Conservation (phyloP, 2,329 filamentous ascomycete genomes). For the Talaromyces sp. region DNA sequence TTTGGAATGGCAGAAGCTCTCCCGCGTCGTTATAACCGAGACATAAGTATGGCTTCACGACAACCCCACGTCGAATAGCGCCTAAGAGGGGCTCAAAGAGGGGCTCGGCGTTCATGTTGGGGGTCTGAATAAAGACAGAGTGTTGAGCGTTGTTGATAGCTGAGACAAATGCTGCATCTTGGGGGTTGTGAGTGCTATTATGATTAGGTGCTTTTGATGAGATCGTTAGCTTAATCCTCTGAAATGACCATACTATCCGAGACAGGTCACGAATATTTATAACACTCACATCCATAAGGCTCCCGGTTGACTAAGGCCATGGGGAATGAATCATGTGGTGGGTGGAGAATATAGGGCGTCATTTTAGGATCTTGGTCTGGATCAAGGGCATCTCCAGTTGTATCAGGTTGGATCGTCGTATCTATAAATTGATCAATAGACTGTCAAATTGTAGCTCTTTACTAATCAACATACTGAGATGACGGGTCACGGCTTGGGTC, state of each 20-base stretch:
- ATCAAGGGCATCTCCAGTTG: constrained; percentile 58
- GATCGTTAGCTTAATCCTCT: background rate
- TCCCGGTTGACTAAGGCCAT: constrained; percentile 72
- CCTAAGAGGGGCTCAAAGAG: constrained; percentile 65
- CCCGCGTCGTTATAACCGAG: constrained; percentile 79
- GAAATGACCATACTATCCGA: no score
- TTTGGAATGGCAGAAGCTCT: constrained; percentile 74
- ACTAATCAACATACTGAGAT: constrained; percentile 58
- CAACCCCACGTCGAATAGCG: constrained; percentile 68
- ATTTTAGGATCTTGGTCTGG: constrained; percentile 58
- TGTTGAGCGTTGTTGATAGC: constrained; percentile 65
- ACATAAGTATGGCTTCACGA: constrained; percentile 71
- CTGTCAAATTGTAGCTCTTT: background rate
- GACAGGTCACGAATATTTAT: no score
- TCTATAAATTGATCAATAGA: constrained; percentile 35
- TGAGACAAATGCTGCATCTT: constrained; percentile 75
- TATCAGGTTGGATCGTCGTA: constrained; percentile 57
- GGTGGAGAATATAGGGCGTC: constrained; percentile 66
- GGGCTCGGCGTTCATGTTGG: constrained; percentile 73
- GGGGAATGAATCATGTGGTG: constrained; percentile 60
- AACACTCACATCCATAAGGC: constrained; percentile 59
- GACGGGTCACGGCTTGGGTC: constrained; percentile 63
- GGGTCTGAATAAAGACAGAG: constrained; percentile 76
- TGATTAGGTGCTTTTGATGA: constrained; percentile 56
- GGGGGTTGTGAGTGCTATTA: constrained; percentile 64